Evolutionary conservation across 805 yeast genomes (phyloP).

Genomic region (Diddensiella santjacobensis): DNA sequence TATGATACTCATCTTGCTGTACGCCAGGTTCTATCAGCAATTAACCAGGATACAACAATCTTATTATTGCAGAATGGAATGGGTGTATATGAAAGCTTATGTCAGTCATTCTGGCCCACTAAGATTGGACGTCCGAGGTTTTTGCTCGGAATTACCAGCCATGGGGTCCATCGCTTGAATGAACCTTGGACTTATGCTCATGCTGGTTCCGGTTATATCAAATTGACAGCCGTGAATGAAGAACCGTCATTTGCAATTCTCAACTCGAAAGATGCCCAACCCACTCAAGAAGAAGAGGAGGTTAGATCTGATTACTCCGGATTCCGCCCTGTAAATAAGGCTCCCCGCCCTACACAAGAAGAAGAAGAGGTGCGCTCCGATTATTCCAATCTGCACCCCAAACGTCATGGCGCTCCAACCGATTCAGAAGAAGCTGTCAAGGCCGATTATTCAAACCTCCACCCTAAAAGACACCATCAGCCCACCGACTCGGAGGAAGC

Average conservation of each 20-base stretch:
- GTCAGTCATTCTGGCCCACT: constrained; percentile 52
- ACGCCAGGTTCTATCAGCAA: constrained; percentile 46
- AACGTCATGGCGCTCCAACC: constrained; percentile 1
- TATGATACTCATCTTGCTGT: constrained; percentile 67
- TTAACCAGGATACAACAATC: constrained; percentile 51
- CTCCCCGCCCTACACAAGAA: constrained; percentile 5
- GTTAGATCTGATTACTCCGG: constrained; percentile 1
- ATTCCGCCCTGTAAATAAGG: background rate
- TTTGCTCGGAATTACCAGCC: constrained; percentile 74
- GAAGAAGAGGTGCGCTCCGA: constrained; percentile 14
- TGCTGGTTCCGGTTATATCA: constrained; percentile 68
- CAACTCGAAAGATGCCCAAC: background rate
- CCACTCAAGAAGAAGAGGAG: constrained; percentile 1
- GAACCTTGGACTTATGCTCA: constrained; percentile 49
- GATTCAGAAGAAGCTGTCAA: constrained; percentile 12
- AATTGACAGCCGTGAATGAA: constrained; percentile 45
- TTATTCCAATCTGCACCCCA: constrained; percentile 1
- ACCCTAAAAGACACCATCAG: background rate
- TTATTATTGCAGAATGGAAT: constrained; percentile 81
- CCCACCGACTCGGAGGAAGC: background rate
- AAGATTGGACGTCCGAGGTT: constrained; percentile 48
- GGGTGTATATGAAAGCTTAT: constrained; percentile 59
- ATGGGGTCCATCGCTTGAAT: constrained; percentile 64
- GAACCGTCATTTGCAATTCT: background rate
- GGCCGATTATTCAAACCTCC: constrained; percentile 2